Percentiles rank a stretch among this genome's conserved stretches.
These are phyloP conservation scores for Arabidopsis arenosa DNA, from an alignment of 345 rosid genomes.

Conservation along the genomic window DNA sequence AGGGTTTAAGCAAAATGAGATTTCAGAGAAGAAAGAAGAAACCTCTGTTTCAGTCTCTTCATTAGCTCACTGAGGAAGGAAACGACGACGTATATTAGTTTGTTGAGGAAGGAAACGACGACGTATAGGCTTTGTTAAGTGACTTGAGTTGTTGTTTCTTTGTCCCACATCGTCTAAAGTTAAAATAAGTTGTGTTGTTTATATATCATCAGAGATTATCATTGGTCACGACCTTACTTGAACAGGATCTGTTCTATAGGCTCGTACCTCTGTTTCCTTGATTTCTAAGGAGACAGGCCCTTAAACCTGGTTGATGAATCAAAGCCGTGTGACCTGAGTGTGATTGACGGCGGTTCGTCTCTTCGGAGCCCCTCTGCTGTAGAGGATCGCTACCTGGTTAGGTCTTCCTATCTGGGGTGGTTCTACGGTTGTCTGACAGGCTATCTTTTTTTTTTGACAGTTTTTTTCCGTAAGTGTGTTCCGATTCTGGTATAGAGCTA, in stretches of 20 bases:
- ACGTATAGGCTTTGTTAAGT: background rate
- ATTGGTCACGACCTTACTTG: conserved; percentile 9
- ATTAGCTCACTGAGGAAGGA: background rate
- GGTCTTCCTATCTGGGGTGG: conserved; percentile 3
- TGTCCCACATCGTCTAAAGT: background rate
- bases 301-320: conserved; percentile 19
- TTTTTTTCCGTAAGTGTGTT: too few relatives aligned
- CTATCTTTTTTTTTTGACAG: background rate
- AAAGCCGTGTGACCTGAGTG: conserved; percentile 17
- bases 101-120: background rate
- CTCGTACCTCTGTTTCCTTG: conserved; percentile 25
- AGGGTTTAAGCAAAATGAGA: conserved; percentile 53
- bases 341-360: conserved; percentile 15
- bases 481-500: too few relatives aligned
- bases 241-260: conserved; percentile 31
- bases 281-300: conserved; percentile 24
- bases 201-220: accelerated
- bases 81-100: conserved; percentile 13
- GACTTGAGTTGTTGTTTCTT: background rate
- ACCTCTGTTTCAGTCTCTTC: conserved; percentile 17
- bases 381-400: conserved; percentile 26
- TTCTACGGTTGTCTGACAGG: conserved; percentile 40
- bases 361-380: background rate
- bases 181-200: background rate
- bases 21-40: background rate